phyloP scores from a whole-genome alignment of 495 filamentous ascomycete genomes.

The Aspergillus steynii region DNA sequence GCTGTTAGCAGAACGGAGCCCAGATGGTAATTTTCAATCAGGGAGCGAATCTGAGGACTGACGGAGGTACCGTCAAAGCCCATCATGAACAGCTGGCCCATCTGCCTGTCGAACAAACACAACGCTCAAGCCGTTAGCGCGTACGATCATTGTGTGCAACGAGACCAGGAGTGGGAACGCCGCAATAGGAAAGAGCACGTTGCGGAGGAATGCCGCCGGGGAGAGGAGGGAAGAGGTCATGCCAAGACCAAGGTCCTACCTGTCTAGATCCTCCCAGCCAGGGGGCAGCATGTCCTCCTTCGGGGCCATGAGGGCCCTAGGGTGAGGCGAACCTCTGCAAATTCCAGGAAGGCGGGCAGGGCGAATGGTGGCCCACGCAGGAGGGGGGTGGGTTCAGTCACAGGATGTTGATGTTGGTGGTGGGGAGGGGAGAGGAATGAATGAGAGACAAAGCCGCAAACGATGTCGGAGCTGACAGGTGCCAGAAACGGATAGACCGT shows the following conservation, averaged over 20 bases:
- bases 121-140: slow-evolving; percentile 41
- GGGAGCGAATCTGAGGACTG: slow-evolving; percentile 77
- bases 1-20: slow-evolving; percentile 83
- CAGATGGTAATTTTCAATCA: slow-evolving; percentile 83
- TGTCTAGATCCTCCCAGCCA: slow-evolving; percentile 51
- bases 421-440: neutral
- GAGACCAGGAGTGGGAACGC: slow-evolving; percentile 18
- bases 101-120: slow-evolving; percentile 46
- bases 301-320: slow-evolving; percentile 49
- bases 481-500: slow-evolving; percentile 12
- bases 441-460: slow-evolving; percentile 21
- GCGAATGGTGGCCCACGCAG: slow-evolving; percentile 15
- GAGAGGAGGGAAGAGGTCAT: slow-evolving; percentile 11
- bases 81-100: slow-evolving; percentile 95
- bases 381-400: slow-evolving; percentile 3
- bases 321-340: slow-evolving; percentile 23
- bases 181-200: neutral
- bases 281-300: slow-evolving; percentile 51
- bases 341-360: slow-evolving; percentile 9
- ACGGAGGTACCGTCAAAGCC: slow-evolving; percentile 90
- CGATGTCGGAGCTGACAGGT: slow-evolving; percentile 20
- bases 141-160: neutral
- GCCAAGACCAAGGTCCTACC: slow-evolving; percentile 36
- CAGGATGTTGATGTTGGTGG: slow-evolving; percentile 8
- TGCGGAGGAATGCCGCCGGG: neutral